Evolutionary conservation across 352 stramenopile species (phyloP), one percentile per base, ranked within the genome.

Genomic region (Pythium sukuiense): DNA sequence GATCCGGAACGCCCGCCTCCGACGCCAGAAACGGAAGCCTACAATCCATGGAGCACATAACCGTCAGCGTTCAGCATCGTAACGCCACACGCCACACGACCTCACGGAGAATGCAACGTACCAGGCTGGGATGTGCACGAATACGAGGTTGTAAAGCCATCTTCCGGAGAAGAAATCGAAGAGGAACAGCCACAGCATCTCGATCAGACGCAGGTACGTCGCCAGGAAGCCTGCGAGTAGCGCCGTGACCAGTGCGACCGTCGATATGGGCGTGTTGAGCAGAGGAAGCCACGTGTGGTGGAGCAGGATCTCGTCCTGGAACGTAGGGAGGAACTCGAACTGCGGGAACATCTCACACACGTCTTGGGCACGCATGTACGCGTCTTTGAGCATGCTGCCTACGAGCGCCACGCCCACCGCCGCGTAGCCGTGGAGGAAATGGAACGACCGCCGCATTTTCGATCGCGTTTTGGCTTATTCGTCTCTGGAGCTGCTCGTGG

Each of bases 331-430:
- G 59, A 92, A 89, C 9, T 74, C 71, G 55, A 92, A 89, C 13
- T 82, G 70, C 61, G 83, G 83, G 69, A 87, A 90, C 63, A 90
- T 43, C 7, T 86, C 78, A 60, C 82, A 89, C 18, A 90, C 63
- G 37, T 70, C 67, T 16, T 57, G 30, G 0, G 83, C 69, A 61
- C 71, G 75, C 18, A 37, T 49, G 68, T 88, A 87, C 24, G 75
- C 70, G n/a, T 88, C 79, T 20, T 68, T 67, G 35, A 85, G 41
- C 30, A 85, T 66, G 49, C 82, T 85, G 30, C 65, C 50, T n/a
- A 79, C 59, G 55, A 89, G 67, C 59, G 69, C 67, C 8, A 80
- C 20, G 20, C 71, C 77, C 43, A 73, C 73, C 7, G 67, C 71
- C 32, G 76, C 35, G 73, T 85, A 87, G 65, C 77, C 80, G 50